phyloP scores from a whole-genome alignment of 495 filamentous ascomycete genomes.

The Haplographium delicatum region DNA sequence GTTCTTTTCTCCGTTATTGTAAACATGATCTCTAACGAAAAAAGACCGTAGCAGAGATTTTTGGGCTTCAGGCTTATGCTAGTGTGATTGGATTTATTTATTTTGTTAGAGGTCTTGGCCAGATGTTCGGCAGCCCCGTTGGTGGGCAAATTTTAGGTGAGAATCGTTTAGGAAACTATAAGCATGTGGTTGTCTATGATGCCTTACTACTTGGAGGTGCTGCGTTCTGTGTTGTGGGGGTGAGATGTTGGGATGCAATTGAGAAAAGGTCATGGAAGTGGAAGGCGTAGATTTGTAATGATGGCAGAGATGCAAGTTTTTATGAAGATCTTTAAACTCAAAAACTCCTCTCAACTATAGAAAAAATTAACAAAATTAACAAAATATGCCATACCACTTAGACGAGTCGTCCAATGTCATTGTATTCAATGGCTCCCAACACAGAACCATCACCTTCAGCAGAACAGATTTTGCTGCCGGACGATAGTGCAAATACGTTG shows the following conservation, averaged over 20 bases:
- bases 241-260: slow-evolving; percentile 27
- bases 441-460: too few relatives aligned
- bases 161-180: slow-evolving; percentile 17
- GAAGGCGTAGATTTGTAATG: too few relatives aligned
- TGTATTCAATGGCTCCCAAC: too few relatives aligned
- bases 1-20: background rate
- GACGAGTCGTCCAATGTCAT: too few relatives aligned
- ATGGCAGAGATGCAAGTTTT: too few relatives aligned
- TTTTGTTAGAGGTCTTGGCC: slow-evolving; percentile 49
- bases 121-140: slow-evolving; percentile 49
- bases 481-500: too few relatives aligned
- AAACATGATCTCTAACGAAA: background rate
- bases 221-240: slow-evolving; percentile 27
- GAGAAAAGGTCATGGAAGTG: slow-evolving; percentile 29
- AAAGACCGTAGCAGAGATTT: slow-evolving; percentile 47
- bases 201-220: slow-evolving; percentile 24
- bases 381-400: too few relatives aligned
- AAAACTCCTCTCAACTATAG: too few relatives aligned
- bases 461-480: too few relatives aligned
- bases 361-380: too few relatives aligned
- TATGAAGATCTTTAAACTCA: too few relatives aligned
- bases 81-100: slow-evolving; percentile 55
- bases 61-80: slow-evolving; percentile 52
- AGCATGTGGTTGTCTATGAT: slow-evolving; percentile 28
- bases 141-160: slow-evolving; percentile 37